phyloP scores from a whole-genome alignment of 2,329 filamentous ascomycete species.

The Chlorencoelia australis region DNA sequence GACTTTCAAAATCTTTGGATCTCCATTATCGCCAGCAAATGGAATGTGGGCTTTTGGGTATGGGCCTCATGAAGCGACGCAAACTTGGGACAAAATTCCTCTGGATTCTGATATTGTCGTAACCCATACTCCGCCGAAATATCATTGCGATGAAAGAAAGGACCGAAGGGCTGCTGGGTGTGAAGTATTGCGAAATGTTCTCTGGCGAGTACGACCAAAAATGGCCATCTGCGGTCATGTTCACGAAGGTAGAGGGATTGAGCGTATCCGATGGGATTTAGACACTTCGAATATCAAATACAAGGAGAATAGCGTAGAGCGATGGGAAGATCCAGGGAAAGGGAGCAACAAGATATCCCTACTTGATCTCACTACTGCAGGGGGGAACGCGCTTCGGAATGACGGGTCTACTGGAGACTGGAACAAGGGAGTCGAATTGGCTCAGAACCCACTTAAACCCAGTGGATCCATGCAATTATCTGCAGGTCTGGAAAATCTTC shows the following conservation, averaged over 20 bases:
- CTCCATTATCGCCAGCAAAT: conserved; percentile 50
- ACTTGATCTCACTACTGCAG: conserved; percentile 44
- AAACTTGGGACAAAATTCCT: conserved; percentile 53
- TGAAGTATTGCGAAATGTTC: conserved; percentile 42
- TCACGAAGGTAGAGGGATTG: conserved; percentile 55
- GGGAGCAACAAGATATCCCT: conserved; percentile 50
- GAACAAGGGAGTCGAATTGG: background rate
- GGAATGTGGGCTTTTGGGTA: conserved; percentile 62
- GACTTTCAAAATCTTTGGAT: conserved; percentile 59
- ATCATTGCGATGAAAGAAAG: conserved; percentile 44
- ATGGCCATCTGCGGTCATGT: conserved; percentile 64
- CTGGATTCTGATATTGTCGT: conserved; percentile 54
- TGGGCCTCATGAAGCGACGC: conserved; percentile 27
- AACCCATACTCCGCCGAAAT: conserved; percentile 58
- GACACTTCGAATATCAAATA: conserved; percentile 30
- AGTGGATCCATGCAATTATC: no score
- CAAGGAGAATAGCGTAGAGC: conserved; percentile 33
- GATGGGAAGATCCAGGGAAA: conserved; percentile 50
- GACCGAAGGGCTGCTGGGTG: conserved; percentile 43
- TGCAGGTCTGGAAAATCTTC: no score
- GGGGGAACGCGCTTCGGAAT: conserved; percentile 35
- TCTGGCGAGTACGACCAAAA: conserved; percentile 52
- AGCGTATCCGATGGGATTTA: conserved; percentile 52
- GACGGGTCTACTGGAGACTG: conserved; percentile 27
- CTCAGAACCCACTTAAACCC: no score